Conservation (phyloP, 345 rosid species). For the Dipteronia sinensis region DNA sequence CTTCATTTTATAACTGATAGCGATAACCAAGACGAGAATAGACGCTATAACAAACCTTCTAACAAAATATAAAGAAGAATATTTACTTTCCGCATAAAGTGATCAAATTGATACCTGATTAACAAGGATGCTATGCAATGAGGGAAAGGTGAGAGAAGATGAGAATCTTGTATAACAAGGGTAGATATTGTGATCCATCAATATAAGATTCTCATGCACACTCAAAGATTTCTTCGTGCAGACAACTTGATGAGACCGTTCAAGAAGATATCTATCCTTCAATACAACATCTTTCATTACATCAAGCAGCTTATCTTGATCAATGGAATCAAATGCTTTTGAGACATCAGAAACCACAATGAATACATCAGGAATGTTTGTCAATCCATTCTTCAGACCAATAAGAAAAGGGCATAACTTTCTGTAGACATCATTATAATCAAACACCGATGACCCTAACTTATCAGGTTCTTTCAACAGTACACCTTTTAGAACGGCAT, state of each 20-base stretch:
- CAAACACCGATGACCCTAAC: constrained; percentile 83
- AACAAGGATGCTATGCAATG: constrained; percentile 48
- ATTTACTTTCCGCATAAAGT: not conserved
- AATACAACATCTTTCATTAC: constrained; percentile 52
- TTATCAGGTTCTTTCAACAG: constrained; percentile 62
- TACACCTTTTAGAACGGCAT: constrained; percentile 73
- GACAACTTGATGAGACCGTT: constrained; percentile 48
- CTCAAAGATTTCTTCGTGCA: constrained; percentile 48
- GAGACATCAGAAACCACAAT: constrained; percentile 78
- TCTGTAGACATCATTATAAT: constrained; percentile 75
- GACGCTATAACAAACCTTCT: not conserved
- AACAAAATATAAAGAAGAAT: not conserved
- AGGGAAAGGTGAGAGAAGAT: constrained; percentile 43
- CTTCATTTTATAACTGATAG: not conserved
- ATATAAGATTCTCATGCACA: constrained; percentile 40
- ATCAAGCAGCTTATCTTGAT: constrained; percentile 65
- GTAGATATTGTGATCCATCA: constrained; percentile 27
- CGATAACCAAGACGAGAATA: not conserved
- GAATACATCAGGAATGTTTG: constrained; percentile 47
- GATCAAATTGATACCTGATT: constrained; percentile 49
- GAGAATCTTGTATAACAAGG: constrained; percentile 33
- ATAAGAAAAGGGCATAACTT: constrained; percentile 61
- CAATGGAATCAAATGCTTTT: constrained; percentile 82
- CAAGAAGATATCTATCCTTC: constrained; percentile 50
- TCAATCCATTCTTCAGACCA: constrained; percentile 50